Conservation (phyloP, 2,329 filamentous ascomycete species). For the Fusarium goolgardi region DNA sequence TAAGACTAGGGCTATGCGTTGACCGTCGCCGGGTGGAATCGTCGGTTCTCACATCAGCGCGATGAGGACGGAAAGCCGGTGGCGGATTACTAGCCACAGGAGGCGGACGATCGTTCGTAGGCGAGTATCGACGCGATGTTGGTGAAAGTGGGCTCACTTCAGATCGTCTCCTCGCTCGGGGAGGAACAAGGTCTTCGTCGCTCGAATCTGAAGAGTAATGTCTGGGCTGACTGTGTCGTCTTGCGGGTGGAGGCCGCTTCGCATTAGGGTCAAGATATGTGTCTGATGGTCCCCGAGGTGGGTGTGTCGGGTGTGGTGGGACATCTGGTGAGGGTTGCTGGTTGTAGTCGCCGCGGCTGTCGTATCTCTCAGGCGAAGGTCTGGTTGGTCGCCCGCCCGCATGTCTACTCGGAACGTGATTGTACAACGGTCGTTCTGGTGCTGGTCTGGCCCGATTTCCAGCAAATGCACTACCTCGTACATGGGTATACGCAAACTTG, state of each 20-base stretch:
- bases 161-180: slow-evolving; percentile 46
- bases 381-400: slow-evolving; percentile 49
- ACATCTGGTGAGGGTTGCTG: slow-evolving; percentile 51
- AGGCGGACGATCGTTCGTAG: slow-evolving; percentile 46
- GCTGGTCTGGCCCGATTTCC: slow-evolving; percentile 47
- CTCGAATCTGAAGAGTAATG: slow-evolving; percentile 57
- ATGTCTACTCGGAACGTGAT: slow-evolving; percentile 56
- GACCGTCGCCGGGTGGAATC: slow-evolving; percentile 50
- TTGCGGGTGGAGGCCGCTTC: slow-evolving; percentile 49
- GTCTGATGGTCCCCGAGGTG: slow-evolving; percentile 45
- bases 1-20: slow-evolving; percentile 55
- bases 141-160: slow-evolving; percentile 46
- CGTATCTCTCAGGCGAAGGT: slow-evolving; percentile 52
- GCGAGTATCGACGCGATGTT: slow-evolving; percentile 51
- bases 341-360: slow-evolving; percentile 58
- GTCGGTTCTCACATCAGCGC: slow-evolving; percentile 52
- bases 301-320: slow-evolving; percentile 42
- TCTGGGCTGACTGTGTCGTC: slow-evolving; percentile 64
- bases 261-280: slow-evolving; percentile 53
- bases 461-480: slow-evolving; percentile 48
- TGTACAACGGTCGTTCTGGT: slow-evolving; percentile 54
- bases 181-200: slow-evolving; percentile 54
- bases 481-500: slow-evolving; percentile 54
- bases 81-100: slow-evolving; percentile 44
- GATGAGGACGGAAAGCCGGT: slow-evolving; percentile 49